Evolutionary conservation across 2,329 filamentous ascomycete genomes (phyloP).

Genomic region (Pseudogymnoascus sp.): DNA sequence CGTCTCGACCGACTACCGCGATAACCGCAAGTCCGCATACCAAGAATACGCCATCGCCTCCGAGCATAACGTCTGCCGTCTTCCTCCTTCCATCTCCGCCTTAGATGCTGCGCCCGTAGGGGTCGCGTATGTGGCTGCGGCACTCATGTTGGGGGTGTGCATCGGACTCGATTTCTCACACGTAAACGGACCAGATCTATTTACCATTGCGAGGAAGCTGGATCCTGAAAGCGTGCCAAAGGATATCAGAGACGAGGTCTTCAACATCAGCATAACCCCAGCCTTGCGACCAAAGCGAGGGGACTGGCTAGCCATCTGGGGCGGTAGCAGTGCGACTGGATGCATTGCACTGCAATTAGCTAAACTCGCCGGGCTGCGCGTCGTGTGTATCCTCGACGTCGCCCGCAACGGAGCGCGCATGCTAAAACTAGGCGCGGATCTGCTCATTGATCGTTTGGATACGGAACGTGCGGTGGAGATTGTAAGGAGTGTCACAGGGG

Average conservation of each 20-base stretch:
- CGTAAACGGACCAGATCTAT: conserved; percentile 48
- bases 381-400: conserved; percentile 58
- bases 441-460: conserved; percentile 61
- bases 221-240: conserved; percentile 41
- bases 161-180: conserved; percentile 56
- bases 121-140: conserved; percentile 48
- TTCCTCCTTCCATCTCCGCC: conserved; percentile 19
- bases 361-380: conserved; percentile 53
- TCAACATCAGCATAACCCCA: conserved; percentile 40
- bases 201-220: conserved; percentile 40
- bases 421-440: conserved; percentile 43
- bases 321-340: conserved; percentile 60
- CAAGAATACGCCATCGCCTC: conserved; percentile 44
- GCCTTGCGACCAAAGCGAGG: conserved; percentile 47
- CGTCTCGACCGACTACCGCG: conserved; percentile 28
- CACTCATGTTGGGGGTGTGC: conserved; percentile 57
- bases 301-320: conserved; percentile 69
- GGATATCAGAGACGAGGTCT: conserved; percentile 56
- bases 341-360: conserved; percentile 60
- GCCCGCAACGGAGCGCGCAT: conserved; percentile 56
- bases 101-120: conserved; percentile 24
- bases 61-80: conserved; percentile 25
- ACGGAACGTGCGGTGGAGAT: conserved; percentile 56
- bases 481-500: conserved; percentile 48
- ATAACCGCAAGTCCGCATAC: conserved; percentile 26